These are phyloP conservation scores for Phtheirospermum japonicum DNA, from an alignment of 257 asterid species.

Conservation along the genomic window DNA sequence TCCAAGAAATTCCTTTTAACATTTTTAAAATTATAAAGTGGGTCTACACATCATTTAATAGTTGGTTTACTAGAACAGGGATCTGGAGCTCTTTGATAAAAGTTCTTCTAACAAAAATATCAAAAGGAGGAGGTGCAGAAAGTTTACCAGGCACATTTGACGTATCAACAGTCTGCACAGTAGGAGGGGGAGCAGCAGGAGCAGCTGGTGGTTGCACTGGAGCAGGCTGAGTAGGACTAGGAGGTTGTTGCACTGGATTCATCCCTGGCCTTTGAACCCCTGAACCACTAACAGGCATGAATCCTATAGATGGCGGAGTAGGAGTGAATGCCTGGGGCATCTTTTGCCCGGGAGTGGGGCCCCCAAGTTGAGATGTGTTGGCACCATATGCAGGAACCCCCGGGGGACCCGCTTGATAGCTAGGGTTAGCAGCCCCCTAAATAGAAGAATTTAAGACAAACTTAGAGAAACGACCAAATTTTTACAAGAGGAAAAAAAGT, in stretches of 20 bases:
- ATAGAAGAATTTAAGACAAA: constrained; percentile 21
- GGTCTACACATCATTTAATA: too few species aligned
- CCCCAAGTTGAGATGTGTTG: constrained; percentile 41
- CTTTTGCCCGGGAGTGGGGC: constrained; percentile 53
- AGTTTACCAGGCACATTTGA: constrained; percentile 88
- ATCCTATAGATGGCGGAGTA: constrained; percentile 55
- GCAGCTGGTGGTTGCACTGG: constrained; percentile 56
- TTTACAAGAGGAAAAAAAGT: constrained; percentile 2
- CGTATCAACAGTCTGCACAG: constrained; percentile 93
- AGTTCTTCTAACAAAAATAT: background rate
- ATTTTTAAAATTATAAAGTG: background rate
- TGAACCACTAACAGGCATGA: constrained; percentile 55
- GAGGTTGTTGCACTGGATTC: constrained; percentile 68
- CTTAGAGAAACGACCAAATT: constrained; percentile 25
- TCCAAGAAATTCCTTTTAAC: background rate
- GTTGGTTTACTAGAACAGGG: background rate
- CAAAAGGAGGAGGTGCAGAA: constrained; percentile 16
- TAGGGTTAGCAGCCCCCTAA: constrained; percentile 56
- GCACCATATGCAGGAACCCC: constrained; percentile 53
- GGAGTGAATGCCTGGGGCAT: constrained; percentile 66
- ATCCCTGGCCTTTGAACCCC: constrained; percentile 73
- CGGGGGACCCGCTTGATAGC: constrained; percentile 62
- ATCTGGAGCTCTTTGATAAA: constrained; percentile 16
- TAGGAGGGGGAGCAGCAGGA: constrained; percentile 93
- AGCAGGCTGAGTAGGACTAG: constrained; percentile 64